Evolutionary conservation across 306 rosid species (phyloP), one percentile per base, ranked within the genome.

Genomic region (Fagus crenata): DNA sequence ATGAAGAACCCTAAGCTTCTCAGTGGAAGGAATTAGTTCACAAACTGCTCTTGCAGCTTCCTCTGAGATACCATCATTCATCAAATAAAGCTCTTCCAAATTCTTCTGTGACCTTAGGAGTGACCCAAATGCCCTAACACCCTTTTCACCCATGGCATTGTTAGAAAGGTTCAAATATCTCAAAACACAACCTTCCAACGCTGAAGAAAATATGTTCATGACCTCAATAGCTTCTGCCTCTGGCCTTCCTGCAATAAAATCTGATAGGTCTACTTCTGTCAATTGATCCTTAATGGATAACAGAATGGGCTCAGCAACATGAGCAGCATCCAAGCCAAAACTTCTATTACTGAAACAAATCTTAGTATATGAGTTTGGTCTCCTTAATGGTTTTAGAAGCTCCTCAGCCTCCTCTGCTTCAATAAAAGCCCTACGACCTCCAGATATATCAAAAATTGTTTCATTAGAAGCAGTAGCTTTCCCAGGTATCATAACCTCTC

Each of bases 61-160:
- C 86, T 93, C 94, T 77, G 98, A 93, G 69, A 93, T 89, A 61
- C 98, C 98, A 72, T 88, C 98, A 83, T 93, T 93, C 91, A 93
- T 87, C 87, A 93, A 84, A 88, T 91, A 93, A 75, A 93, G 95
- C 84, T 91, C 96, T 88, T 93, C 95, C 81, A 93, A 80, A 74
- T 82, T 80, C 67, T 53, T 81, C 77, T 91, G 98, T 1, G 98
- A 88, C 60, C 85, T 89, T 61, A 91, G 79, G 72, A 93, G 95
- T 4, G 88, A 83, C 64, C 79, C 86, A 84, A 93, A 93, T 71
- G 96, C 95, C 65, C 92, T 81, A 18, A 93, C 93, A 86, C 98
- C 89, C 86, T 93, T 82, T 71, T 91, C 95, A 2, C 96, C 98
- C 90, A 90, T 73, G 79, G 98, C 98, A 74, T 93, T 93, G 86